phyloP scores from a whole-genome alignment of 192 early-diverging fungal species.

The Coemansia sp. region DNA sequence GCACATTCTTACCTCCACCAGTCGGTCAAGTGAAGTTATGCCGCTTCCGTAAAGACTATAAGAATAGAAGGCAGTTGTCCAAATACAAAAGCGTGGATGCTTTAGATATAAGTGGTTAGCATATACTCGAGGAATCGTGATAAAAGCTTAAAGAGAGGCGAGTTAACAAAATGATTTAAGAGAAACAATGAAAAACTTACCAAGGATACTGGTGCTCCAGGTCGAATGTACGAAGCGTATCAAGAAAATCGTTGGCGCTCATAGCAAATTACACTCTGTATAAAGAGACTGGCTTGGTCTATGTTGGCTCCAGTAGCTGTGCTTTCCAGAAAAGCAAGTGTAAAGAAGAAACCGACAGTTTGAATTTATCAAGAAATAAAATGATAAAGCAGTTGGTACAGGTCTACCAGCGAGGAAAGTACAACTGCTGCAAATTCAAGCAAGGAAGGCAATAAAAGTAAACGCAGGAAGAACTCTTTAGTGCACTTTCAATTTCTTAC shows the following conservation, averaged over 20 bases:
- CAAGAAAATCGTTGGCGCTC: slow-evolving; percentile 44
- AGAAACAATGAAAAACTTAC: slow-evolving; percentile 26
- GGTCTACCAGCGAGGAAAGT: background rate
- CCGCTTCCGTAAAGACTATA: slow-evolving; percentile 42
- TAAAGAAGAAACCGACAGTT: background rate
- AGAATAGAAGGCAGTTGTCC: background rate
- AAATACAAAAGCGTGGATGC: background rate
- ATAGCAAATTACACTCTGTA: slow-evolving; percentile 7
- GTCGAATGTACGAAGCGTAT: slow-evolving; percentile 29
- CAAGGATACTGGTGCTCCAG: slow-evolving; percentile 51
- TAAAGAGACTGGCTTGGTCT: background rate
- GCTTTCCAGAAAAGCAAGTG: background rate
- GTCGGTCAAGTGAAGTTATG: slow-evolving; percentile 34
- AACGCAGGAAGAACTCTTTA: background rate
- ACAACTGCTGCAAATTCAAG: background rate
- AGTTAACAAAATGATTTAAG: no score
- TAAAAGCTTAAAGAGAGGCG: no score
- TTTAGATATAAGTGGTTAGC: background rate
- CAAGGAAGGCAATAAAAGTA: background rate
- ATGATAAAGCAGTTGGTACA: background rate
- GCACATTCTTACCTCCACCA: slow-evolving; percentile 37
- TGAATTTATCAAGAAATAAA: background rate
- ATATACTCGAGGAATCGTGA: background rate
- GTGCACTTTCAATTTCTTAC: background rate
- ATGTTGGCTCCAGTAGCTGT: background rate